Base-by-base conservation (phyloP, 768 basidiomycete species). In the Floccularia luteovirens region DNA sequence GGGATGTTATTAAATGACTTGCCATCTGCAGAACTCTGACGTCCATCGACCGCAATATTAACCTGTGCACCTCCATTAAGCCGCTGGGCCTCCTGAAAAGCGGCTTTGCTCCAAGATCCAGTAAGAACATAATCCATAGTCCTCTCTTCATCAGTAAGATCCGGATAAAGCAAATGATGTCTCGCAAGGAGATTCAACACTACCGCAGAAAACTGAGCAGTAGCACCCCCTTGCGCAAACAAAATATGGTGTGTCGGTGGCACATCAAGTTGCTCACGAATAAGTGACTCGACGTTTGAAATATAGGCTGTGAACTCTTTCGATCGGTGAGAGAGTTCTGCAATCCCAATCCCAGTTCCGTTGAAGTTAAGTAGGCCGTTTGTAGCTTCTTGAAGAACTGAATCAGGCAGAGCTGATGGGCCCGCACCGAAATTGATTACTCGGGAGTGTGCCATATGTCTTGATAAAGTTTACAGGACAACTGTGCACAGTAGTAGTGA, bases 311-410 rank as follows among this genome's bases (percentile, higher is more conserved):
- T 71, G 59, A 98, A 98, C 47, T 92, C 85, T 51, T 87, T 79
- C 28, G 91, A 91, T 48, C 96, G 86, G 60, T 99, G 96, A 1
- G 91, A 94, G 56, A 98, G 77, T 61, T 99, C 96, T 31, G 90
- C 87, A 56, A 99, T 79, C 31, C 96, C 96, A 45, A 98, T 93
- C 20, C 96, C 96, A 2, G 89, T 93, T 34, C 73, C 73, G 41
- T 82, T 69, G 61, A 90, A 97, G 69, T 98, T 86, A 52, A 99
- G 67, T n/a, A 98, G 70, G 12, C 86, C 90, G 45, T 74, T 64
- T 11, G 85, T 74, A 2, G 93, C 90, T 56, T 92, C 79, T 50
- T 81, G 62, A 39, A 99, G 77, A 22, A 97, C 90, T 3, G 79
- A 66, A n/a, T 79, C 72, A 12, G 96, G 96, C 30, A 99, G 70